Conservation (phyloP, 345 rosid genomes). For the Populus nigra region DNA sequence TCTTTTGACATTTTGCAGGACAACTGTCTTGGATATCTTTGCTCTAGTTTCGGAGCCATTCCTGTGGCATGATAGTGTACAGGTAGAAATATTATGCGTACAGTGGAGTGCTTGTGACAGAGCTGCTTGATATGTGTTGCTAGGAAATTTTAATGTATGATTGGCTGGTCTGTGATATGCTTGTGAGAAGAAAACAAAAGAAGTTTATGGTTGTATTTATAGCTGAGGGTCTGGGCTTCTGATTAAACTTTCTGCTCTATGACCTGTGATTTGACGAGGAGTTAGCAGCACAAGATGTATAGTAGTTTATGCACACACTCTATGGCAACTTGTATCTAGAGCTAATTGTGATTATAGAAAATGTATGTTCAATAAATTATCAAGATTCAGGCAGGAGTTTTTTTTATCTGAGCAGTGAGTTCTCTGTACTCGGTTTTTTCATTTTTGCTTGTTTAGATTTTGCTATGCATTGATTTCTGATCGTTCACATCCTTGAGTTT, state of each 20-base stretch:
- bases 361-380: not conserved
- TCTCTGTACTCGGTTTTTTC: not conserved
- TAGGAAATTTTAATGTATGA: not conserved
- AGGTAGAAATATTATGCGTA: slow-evolving; percentile 8
- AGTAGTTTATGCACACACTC: not conserved
- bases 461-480: too few species aligned
- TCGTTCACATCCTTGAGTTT: too few species aligned
- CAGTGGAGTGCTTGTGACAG: not conserved
- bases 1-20: slow-evolving; percentile 10
- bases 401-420: not conserved
- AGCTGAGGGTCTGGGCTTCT: not conserved
- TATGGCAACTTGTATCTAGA: not conserved
- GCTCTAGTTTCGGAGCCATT: slow-evolving; percentile 6
- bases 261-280: not conserved
- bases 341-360: not conserved
- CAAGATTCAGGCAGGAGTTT: not conserved
- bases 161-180: not conserved
- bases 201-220: not conserved
- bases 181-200: not conserved
- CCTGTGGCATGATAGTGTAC: slow-evolving; percentile 25
- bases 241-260: not conserved
- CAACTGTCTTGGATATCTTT: not conserved
- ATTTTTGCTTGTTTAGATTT: not conserved
- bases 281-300: not conserved
- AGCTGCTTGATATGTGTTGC: not conserved